These are phyloP conservation scores for Penicillium diatomitis DNA, from an alignment of 495 filamentous ascomycete genomes.

Conservation along the genomic window DNA sequence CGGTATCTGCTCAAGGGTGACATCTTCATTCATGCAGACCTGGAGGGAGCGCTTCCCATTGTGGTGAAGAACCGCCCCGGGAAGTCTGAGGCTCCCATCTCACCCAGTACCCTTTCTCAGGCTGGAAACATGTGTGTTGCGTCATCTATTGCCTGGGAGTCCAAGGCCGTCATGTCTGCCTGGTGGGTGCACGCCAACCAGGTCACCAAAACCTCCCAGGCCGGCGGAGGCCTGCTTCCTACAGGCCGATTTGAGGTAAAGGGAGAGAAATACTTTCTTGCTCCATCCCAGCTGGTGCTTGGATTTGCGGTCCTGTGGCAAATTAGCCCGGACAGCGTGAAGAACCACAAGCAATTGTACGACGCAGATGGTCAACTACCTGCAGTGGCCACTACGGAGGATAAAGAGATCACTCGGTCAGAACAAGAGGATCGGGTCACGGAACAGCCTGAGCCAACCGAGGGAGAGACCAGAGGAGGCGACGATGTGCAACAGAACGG, in stretches of 20 bases:
- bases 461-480: not conserved
- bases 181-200: slow-evolving; percentile 90
- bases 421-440: not conserved
- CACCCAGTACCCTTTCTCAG: slow-evolving; percentile 84
- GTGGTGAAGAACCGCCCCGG: slow-evolving; percentile 77
- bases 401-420: not conserved
- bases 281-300: slow-evolving; percentile 77
- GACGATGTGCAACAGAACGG: too few species aligned
- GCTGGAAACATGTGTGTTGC: slow-evolving; percentile 77
- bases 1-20: slow-evolving; percentile 81
- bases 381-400: slow-evolving; percentile 1
- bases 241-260: slow-evolving; percentile 68
- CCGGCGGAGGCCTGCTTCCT: slow-evolving; percentile 65
- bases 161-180: slow-evolving; percentile 86
- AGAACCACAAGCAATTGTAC: slow-evolving; percentile 63
- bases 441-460: slow-evolving; percentile 1
- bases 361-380: slow-evolving; percentile 30
- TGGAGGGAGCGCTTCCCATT: slow-evolving; percentile 72
- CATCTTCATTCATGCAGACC: slow-evolving; percentile 82
- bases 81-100: slow-evolving; percentile 71
- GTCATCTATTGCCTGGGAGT: slow-evolving; percentile 86
- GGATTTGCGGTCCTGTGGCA: slow-evolving; percentile 83
- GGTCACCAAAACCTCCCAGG: slow-evolving; percentile 69
- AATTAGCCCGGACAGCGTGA: slow-evolving; percentile 81
- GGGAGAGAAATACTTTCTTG: slow-evolving; percentile 83